A percentile compares a stretch with the other conserved stretches of the same genome.
Evolutionary conservation across 2,329 filamentous ascomycete species (phyloP).

Genomic region (Scedosporium dehoogii): DNA sequence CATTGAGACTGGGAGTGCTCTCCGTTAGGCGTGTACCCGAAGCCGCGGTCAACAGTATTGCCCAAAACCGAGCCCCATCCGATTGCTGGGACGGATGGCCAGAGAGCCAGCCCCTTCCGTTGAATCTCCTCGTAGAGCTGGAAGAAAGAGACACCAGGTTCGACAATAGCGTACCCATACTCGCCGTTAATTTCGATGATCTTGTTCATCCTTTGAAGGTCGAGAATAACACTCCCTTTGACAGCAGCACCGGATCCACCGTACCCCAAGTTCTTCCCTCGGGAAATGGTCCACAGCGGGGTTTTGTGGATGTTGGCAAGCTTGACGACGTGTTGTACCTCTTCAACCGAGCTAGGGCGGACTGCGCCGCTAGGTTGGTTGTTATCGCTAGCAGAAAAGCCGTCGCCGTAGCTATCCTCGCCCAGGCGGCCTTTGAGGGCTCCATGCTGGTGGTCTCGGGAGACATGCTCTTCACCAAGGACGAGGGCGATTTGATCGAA

Average conservation of each 20-base stretch:
- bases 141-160: constrained; percentile 33
- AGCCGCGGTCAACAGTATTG: constrained; percentile 23
- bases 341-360: neutral
- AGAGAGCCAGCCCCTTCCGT: constrained; percentile 26
- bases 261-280: constrained; percentile 22
- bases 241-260: constrained; percentile 32
- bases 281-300: neutral
- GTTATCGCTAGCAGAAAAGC: neutral
- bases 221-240: constrained; percentile 28
- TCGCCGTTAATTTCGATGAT: constrained; percentile 31
- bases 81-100: constrained; percentile 34
- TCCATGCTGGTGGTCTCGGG: neutral
- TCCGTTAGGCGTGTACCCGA: constrained; percentile 16
- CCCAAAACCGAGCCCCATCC: constrained; percentile 10
- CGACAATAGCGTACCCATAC: constrained; percentile 32
- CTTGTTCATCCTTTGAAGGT: constrained; percentile 30
- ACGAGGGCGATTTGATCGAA: too few species aligned
- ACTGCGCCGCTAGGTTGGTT: neutral
- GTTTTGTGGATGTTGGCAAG: neutral
- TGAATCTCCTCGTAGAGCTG: constrained; percentile 24
- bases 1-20: constrained; percentile 30
- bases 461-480: neutral
- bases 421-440: neutral
- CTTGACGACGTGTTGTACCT: neutral
- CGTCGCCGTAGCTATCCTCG: neutral